These are phyloP conservation scores for Geosmithia flava DNA, from an alignment of 2,329 filamentous ascomycete genomes.

Conservation along the genomic window DNA sequence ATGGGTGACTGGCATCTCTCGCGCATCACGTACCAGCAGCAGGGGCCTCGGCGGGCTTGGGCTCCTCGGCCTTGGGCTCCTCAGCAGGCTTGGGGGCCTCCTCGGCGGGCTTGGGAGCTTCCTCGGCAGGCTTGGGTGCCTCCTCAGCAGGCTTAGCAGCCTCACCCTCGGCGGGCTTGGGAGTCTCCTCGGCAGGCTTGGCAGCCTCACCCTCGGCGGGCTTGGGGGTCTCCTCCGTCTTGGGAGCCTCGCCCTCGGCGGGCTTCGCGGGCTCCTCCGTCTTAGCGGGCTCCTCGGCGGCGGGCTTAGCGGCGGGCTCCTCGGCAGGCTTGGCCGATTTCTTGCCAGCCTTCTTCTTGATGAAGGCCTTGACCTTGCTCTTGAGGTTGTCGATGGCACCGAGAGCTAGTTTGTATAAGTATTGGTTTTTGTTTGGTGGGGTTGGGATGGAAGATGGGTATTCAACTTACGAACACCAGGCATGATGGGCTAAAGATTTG, in stretches of 20 bases:
- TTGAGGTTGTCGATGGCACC: constrained; percentile 41
- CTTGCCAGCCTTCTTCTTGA: constrained; percentile 29
- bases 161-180: not conserved
- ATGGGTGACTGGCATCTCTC: no score
- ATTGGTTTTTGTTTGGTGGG: not conserved
- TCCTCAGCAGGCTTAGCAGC: constrained; percentile 10
- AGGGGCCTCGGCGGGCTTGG: not conserved
- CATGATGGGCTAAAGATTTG: constrained; percentile 2
- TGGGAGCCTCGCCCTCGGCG: constrained; percentile 8
- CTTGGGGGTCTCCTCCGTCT: constrained; percentile 6
- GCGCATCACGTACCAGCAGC: not conserved
- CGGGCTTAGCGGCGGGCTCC: constrained; percentile 5
- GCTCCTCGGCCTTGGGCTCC: not conserved
- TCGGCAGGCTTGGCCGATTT: constrained; percentile 6
- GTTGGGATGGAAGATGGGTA: not conserved
- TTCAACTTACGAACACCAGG: constrained; percentile 4
- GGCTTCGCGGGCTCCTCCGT: constrained; percentile 15
- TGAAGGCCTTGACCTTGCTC: constrained; percentile 40
- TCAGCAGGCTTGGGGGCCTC: constrained; percentile 8
- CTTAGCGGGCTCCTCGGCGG: constrained; percentile 20
- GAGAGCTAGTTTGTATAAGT: constrained; percentile 21
- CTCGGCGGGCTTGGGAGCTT: constrained; percentile 9
- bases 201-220: constrained; percentile 13
- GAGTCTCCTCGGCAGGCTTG: constrained; percentile 12
- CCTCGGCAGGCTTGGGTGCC: constrained; percentile 4